These are phyloP conservation scores for Leonotis leonurus DNA, from an alignment of 257 asterid genomes.

Conservation along the genomic window DNA sequence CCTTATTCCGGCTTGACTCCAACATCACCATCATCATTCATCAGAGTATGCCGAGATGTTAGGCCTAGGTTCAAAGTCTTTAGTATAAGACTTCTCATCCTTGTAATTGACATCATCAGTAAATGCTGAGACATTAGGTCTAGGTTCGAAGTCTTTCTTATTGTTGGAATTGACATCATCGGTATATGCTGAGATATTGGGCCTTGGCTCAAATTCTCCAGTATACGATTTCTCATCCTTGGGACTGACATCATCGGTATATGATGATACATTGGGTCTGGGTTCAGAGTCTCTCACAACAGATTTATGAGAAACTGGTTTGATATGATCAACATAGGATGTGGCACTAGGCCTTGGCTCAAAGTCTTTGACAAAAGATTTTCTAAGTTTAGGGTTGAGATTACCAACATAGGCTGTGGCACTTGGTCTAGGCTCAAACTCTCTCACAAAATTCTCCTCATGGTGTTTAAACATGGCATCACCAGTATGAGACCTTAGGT, in stretches of 20 bases:
- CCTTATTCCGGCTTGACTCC: slow-evolving; percentile 1
- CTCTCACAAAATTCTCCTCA: neutral
- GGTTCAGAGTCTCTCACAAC: slow-evolving; percentile 12
- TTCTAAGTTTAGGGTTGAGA: neutral
- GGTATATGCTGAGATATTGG: neutral
- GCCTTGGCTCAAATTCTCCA: slow-evolving; percentile 16
- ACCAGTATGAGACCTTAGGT: neutral
- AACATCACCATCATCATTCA: neutral
- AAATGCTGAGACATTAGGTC: slow-evolving; percentile 14
- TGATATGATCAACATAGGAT: neutral
- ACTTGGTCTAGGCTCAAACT: slow-evolving; percentile 22
- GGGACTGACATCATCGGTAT: neutral
- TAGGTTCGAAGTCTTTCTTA: neutral
- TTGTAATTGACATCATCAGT: neutral
- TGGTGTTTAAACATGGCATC: neutral
- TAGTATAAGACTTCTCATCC: no score
- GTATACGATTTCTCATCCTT: neutral
- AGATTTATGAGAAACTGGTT: neutral
- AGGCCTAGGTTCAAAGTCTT: slow-evolving; percentile 16
- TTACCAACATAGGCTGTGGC: neutral
- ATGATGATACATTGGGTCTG: slow-evolving; percentile 12
- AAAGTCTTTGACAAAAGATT: slow-evolving; percentile 5
- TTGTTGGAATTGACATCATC: neutral
- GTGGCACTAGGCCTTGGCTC: slow-evolving; percentile 20
- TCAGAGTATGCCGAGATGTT: neutral